A percentile compares a stretch with the other conserved stretches of the same genome.
Conservation (phyloP, 495 filamentous ascomycete genomes). For the Lepidopterella palustris region DNA sequence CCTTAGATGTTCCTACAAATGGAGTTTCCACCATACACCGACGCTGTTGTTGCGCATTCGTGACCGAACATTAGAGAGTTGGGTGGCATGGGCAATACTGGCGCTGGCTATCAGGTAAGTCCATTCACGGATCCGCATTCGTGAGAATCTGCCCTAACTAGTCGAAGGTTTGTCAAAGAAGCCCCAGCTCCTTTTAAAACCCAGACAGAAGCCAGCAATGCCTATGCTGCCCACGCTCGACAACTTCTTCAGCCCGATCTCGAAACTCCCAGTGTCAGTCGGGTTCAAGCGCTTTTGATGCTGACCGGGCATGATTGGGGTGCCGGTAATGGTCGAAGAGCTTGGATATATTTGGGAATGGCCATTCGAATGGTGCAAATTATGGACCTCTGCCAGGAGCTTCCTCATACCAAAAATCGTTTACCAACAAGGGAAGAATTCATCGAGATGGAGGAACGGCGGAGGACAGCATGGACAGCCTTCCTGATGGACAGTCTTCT, state of each 20-base stretch:
- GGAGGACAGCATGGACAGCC: conserved; percentile 31
- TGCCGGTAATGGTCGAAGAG: conserved; percentile 27
- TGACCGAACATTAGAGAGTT: conserved; percentile 25
- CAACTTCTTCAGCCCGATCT: conserved; percentile 27
- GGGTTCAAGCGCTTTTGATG: conserved; percentile 31
- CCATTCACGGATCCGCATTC: neutral
- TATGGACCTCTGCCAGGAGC: conserved; percentile 28
- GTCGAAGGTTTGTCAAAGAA: conserved; percentile 24
- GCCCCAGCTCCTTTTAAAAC: conserved; percentile 25
- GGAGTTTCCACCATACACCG: conserved; percentile 33
- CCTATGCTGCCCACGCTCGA: conserved; percentile 30
- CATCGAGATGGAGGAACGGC: conserved; percentile 28
- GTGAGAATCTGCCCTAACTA: neutral
- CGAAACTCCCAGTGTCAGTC: conserved; percentile 27
- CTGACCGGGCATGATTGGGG: conserved; percentile 32
- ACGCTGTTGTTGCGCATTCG: conserved; percentile 29
- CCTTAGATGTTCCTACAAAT: conserved; percentile 31
- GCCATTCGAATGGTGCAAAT: conserved; percentile 30
- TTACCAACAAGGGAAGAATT: conserved; percentile 27
- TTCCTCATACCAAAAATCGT: conserved; percentile 6
- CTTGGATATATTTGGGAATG: conserved; percentile 33
- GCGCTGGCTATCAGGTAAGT: conserved; percentile 28
- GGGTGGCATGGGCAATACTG: conserved; percentile 31
- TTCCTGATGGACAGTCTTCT: conserved; percentile 34
- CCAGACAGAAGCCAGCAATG: conserved; percentile 32